A percentile compares a stretch with the other conserved stretches of the same genome.
Evolutionary conservation across 208 protist genomes (phyloP).

Genomic region (Leishmania aethiopica): DNA sequence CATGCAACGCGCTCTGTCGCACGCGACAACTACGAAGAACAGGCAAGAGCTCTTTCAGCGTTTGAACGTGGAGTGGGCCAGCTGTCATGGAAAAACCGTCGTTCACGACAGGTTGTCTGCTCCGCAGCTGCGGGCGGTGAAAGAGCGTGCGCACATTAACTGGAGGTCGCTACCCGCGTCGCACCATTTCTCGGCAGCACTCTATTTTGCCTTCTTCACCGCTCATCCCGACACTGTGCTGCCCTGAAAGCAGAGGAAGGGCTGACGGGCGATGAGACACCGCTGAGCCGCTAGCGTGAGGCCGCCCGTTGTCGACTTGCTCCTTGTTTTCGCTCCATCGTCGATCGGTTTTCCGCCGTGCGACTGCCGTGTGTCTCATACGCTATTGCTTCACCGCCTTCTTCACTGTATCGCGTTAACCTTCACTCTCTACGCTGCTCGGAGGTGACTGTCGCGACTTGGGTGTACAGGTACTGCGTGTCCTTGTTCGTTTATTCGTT

Average conservation of each 20-base stretch:
- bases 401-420: background rate
- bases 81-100: background rate
- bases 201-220: background rate
- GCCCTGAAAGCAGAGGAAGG: background rate
- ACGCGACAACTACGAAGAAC: background rate
- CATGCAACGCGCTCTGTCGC: background rate
- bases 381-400: background rate
- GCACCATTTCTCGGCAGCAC: background rate
- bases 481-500: background rate
- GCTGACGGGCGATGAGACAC: background rate
- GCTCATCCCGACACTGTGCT: background rate
- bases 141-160: background rate
- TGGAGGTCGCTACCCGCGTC: conserved; percentile 7
- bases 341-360: background rate
- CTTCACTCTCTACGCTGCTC: background rate
- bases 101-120: background rate
- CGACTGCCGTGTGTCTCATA: background rate
- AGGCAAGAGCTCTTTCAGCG: background rate
- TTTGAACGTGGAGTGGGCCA: conserved; percentile 6
- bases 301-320: background rate
- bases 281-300: too few relatives aligned
- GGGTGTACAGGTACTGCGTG: background rate
- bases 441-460: background rate
- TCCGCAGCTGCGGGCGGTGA: background rate
- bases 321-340: background rate